phyloP scores from a whole-genome alignment of 2,329 filamentous ascomycete species.

The Juglanconis sp. region DNA sequence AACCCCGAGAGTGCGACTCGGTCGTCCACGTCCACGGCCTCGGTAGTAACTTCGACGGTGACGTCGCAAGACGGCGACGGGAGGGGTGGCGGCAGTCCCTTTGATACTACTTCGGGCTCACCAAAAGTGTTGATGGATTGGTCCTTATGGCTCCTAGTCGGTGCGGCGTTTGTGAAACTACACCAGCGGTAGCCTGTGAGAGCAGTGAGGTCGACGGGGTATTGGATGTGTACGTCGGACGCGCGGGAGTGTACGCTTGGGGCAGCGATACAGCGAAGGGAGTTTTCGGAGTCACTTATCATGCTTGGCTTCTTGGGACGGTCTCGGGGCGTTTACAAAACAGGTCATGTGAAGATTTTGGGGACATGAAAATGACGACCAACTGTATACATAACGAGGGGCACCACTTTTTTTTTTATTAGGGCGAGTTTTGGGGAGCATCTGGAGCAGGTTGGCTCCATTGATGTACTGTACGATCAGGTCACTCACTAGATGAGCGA shows the following conservation, averaged over 20 bases:
- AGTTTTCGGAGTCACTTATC: not conserved
- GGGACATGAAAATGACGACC: not conserved
- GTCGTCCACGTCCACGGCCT: not conserved
- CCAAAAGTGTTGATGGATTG: not conserved
- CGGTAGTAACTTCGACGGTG: not conserved
- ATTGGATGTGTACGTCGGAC: not conserved
- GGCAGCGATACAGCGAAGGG: not conserved
- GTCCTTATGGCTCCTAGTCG: slow-evolving; percentile 6
- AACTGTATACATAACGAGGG: not conserved
- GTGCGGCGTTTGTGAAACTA: not conserved
- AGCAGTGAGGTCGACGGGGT: not conserved
- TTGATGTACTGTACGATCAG: not conserved
- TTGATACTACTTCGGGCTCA: slow-evolving; percentile 13
- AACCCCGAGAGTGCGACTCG: not conserved
- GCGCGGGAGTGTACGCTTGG: not conserved
- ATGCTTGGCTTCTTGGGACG: not conserved
- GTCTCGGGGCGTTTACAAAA: not conserved
- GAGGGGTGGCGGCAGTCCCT: slow-evolving; percentile 18
- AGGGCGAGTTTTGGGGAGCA: not conserved
- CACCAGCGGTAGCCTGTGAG: not conserved
- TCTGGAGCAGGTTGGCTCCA: not conserved
- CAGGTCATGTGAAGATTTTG: not conserved
- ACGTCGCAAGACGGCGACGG: not conserved
- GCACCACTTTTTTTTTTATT: not conserved
- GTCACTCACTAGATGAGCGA: not conserved